phyloP scores from a whole-genome alignment of 441 rosid species.

The Jatropha multifida region DNA sequence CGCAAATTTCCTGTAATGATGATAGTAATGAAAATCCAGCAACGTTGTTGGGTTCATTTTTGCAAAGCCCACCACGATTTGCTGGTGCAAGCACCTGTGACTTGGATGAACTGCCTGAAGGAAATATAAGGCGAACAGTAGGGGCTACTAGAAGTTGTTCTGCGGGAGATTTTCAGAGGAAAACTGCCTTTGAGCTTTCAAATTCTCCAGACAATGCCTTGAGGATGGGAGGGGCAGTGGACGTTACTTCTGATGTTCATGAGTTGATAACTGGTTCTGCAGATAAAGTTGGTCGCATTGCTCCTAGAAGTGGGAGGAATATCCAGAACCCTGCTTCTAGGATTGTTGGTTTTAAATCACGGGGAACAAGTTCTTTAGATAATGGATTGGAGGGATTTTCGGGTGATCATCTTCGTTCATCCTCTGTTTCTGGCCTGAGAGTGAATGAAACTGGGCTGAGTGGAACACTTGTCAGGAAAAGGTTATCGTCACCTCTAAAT shows the following conservation, averaged over 20 bases:
- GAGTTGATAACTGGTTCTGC: slow-evolving; percentile 43
- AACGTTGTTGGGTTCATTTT: slow-evolving; percentile 38
- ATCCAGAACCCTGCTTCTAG: slow-evolving; percentile 59
- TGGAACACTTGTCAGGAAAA: slow-evolving; percentile 67
- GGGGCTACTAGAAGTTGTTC: slow-evolving; percentile 39
- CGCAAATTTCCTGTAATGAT: slow-evolving; percentile 62
- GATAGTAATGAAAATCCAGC: slow-evolving; percentile 44
- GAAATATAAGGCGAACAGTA: slow-evolving; percentile 28
- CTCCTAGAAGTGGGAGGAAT: slow-evolving; percentile 36
- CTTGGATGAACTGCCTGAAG: slow-evolving; percentile 51
- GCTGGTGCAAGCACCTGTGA: slow-evolving; percentile 48
- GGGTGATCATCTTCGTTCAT: slow-evolving; percentile 35
- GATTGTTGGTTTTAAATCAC: slow-evolving; percentile 80
- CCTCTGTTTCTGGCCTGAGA: slow-evolving; percentile 29
- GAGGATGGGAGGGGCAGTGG: slow-evolving; percentile 29
- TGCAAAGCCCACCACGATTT: slow-evolving; percentile 51
- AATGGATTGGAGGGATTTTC: slow-evolving; percentile 37
- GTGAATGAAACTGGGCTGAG: slow-evolving; percentile 48
- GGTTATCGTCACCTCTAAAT: slow-evolving; percentile 70
- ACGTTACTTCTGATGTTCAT: slow-evolving; percentile 41
- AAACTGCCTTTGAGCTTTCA: slow-evolving; percentile 46
- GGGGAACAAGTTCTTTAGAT: slow-evolving; percentile 32
- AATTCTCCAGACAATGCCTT: slow-evolving; percentile 43
- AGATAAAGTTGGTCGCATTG: slow-evolving; percentile 36
- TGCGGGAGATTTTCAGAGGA: slow-evolving; percentile 53